phyloP scores from a whole-genome alignment of 208 protist genomes.

The Crithidia bombi region DNA sequence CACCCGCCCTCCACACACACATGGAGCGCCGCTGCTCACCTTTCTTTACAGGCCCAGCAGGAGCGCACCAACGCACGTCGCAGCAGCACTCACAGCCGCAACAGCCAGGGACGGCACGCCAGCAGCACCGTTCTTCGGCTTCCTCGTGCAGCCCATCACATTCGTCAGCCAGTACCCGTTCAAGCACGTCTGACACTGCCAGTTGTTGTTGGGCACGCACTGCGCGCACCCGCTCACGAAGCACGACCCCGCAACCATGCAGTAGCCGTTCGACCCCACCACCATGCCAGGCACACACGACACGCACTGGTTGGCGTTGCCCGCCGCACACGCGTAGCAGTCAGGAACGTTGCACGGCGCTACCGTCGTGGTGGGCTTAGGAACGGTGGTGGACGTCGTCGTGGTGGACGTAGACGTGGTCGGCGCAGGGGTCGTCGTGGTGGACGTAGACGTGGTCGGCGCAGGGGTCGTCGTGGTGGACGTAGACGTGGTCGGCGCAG shows the following conservation, averaged over 20 bases:
- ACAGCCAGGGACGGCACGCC: constrained; percentile 1
- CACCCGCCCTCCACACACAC: too few relatives aligned
- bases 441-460: too few relatives aligned
- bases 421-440: too few relatives aligned
- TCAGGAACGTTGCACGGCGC: constrained; percentile 8
- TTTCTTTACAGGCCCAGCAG: too few relatives aligned
- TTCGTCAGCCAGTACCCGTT: background rate
- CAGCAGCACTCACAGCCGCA: constrained; percentile 3
- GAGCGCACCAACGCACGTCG: background rate
- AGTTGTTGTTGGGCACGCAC: constrained; percentile 3
- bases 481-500: too few relatives aligned
- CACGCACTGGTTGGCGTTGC: constrained; percentile 13
- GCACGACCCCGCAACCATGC: constrained; percentile 10
- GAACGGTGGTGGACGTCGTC: background rate
- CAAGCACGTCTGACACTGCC: constrained; percentile 10
- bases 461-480: too few relatives aligned
- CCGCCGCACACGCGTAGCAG: constrained; percentile 3
- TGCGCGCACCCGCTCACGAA: background rate
- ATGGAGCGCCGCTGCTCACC: too few relatives aligned
- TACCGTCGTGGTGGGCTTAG: background rate
- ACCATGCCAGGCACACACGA: constrained; percentile 15
- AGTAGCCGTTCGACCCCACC: constrained; percentile 6
- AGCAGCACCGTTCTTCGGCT: background rate
- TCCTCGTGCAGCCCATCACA: background rate
- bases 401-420: too few relatives aligned